Conservation (phyloP, 2,329 filamentous ascomycete genomes). For the Diplocarpon mali region DNA sequence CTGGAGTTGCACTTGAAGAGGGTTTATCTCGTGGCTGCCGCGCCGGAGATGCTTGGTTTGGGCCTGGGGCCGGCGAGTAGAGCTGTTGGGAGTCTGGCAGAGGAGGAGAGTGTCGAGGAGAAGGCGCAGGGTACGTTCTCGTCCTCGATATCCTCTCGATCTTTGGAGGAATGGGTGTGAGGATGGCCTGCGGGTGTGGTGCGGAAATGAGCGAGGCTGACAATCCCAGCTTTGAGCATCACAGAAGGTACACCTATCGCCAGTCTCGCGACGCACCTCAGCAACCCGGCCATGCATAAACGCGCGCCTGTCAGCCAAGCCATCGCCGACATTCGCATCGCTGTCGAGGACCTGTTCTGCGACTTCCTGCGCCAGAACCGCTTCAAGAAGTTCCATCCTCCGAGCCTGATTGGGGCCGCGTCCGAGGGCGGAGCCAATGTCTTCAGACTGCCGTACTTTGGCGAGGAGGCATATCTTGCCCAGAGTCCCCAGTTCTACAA, state of each 20-base stretch:
- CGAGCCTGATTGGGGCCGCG: conserved; percentile 78
- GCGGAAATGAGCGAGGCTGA: conserved; percentile 9
- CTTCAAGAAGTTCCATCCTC: conserved; percentile 80
- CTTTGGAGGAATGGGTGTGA: neutral
- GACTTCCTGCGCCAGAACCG: conserved; percentile 66
- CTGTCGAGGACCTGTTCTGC: conserved; percentile 49
- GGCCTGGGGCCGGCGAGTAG: conserved; percentile 44
- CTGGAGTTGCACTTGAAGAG: conserved; percentile 84
- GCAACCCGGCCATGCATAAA: conserved; percentile 90
- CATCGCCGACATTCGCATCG: conserved; percentile 44
- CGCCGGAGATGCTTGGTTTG: conserved; percentile 46
- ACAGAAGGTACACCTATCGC: conserved; percentile 56
- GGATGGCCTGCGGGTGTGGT: neutral
- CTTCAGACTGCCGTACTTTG: conserved; percentile 85
- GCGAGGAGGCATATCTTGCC: conserved; percentile 66
- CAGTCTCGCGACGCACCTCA: conserved; percentile 43
- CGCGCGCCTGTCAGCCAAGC: conserved; percentile 85
- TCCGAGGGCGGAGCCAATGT: conserved; percentile 91
- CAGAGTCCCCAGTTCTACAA: conserved; percentile 82
- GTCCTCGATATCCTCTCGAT: neutral
- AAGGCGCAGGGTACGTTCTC: conserved; percentile 28
- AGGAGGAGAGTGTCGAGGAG: conserved; percentile 41
- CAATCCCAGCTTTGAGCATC: conserved; percentile 27
- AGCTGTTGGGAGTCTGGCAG: conserved; percentile 46
- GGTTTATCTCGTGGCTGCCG: conserved; percentile 64